These are phyloP conservation scores for Fusarium sp. DNA, from an alignment of 2,329 filamentous ascomycete genomes.

Conservation along the genomic window DNA sequence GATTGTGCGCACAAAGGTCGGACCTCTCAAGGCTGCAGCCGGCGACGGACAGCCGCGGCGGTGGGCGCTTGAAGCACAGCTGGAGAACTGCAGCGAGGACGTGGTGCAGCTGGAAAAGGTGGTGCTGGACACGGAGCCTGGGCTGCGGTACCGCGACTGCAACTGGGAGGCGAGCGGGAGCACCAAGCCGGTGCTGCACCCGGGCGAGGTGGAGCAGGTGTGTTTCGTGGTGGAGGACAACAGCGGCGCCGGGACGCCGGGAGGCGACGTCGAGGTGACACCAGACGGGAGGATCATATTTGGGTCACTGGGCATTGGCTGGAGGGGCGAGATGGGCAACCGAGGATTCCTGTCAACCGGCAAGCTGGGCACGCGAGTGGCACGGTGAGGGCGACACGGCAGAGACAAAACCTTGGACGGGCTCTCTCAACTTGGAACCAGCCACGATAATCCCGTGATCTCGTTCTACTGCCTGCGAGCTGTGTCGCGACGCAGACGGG, in stretches of 20 bases:
- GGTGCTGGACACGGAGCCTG: slow-evolving; percentile 62
- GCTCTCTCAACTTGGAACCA: neutral
- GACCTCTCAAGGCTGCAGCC: slow-evolving; percentile 60
- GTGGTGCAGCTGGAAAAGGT: slow-evolving; percentile 80
- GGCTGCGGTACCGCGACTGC: slow-evolving; percentile 63
- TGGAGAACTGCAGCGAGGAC: slow-evolving; percentile 93
- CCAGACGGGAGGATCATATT: slow-evolving; percentile 72
- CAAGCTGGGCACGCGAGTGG: slow-evolving; percentile 70
- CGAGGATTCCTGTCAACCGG: slow-evolving; percentile 88
- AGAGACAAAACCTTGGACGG: slow-evolving; percentile 12
- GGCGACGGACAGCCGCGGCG: slow-evolving; percentile 41
- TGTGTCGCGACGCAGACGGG: neutral
- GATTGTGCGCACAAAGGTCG: slow-evolving; percentile 90
- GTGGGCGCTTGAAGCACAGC: slow-evolving; percentile 90
- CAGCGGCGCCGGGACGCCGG: slow-evolving; percentile 43
- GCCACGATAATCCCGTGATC: neutral
- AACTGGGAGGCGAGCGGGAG: slow-evolving; percentile 64
- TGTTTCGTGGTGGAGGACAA: slow-evolving; percentile 68
- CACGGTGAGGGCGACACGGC: slow-evolving; percentile 39
- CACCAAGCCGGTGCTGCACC: slow-evolving; percentile 66
- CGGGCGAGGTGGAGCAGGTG: slow-evolving; percentile 73
- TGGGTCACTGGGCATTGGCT: slow-evolving; percentile 86
- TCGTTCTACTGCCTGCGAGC: neutral
- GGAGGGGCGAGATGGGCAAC: slow-evolving; percentile 91
- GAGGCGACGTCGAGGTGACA: slow-evolving; percentile 51